Base-by-base conservation (phyloP, 495 filamentous ascomycete species). In the Penicillium silybi region DNA sequence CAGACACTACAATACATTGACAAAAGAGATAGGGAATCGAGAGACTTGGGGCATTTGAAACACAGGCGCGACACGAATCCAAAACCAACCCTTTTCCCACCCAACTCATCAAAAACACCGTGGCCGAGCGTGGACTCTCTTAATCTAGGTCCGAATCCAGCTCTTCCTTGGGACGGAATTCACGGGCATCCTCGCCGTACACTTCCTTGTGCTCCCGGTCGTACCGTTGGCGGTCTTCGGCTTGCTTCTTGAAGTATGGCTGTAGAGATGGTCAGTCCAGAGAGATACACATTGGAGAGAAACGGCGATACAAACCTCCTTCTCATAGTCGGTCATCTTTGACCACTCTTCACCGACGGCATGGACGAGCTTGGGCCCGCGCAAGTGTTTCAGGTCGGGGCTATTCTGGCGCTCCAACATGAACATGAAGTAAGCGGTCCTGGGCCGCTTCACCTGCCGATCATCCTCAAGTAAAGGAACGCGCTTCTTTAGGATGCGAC, bases 321-420 rank as follows among this genome's bases (percentile, higher is more conserved):
- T 89, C 72, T 75, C 79, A 20, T 32, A 48, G 43, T 64, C 73
- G 40, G 68, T 79, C 54, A 74, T 25, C 8, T 48, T 74, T 59
- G 73, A 80, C 85, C 84, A 92, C 56, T 86, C 81, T 10, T 66
- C 38, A n/a, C 47, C 54, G 16, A 80, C 56, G 22, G 57, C 54
- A 39, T 56, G 59, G 11, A 54, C 4, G 0, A 46, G 52, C 0
- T 81, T 79, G 1, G 7, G 1, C 0, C 68, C 0, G 0, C 32
- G 0, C 19, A 73, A 61, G 25, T 65, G 53, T 29, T 65, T 70
- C 43, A 81, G 68, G 7, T 85, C 84, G 15, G 76, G 76, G 44
- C 66, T 67, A 4, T 53, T 58, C 9, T 51, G 50, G 25, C 81
- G 76, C 20, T 84, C 74, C 45, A 53, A 68, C 42, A 54, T 34